Evolutionary conservation across 495 filamentous ascomycete species (phyloP).

Genomic region (Trichoderma parareesei): DNA sequence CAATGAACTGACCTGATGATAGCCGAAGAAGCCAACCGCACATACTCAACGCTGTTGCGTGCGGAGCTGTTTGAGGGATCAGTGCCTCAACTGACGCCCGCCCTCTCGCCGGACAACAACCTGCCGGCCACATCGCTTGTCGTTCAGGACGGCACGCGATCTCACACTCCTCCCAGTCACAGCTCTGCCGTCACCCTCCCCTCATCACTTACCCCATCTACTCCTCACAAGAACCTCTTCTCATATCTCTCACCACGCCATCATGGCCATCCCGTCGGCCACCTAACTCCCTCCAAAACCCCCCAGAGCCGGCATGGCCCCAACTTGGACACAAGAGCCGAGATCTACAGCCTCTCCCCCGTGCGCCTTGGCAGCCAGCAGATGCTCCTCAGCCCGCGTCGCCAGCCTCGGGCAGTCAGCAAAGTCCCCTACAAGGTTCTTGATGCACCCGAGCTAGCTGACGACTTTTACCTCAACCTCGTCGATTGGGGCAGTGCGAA

Average conservation of each 20-base stretch:
- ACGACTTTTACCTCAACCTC: slow-evolving; percentile 95
- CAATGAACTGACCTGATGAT: slow-evolving; percentile 13
- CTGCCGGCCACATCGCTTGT: slow-evolving; percentile 46
- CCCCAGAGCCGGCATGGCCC: slow-evolving; percentile 77
- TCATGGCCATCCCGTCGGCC: slow-evolving; percentile 53
- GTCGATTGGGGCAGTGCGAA: slow-evolving; percentile 98
- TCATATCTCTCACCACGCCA: slow-evolving; percentile 78
- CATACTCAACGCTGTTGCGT: slow-evolving; percentile 79
- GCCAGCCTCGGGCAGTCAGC: slow-evolving; percentile 78
- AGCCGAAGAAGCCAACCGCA: slow-evolving; percentile 93
- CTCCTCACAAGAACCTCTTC: slow-evolving; percentile 95
- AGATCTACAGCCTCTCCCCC: slow-evolving; percentile 88
- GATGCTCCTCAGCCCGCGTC: slow-evolving; percentile 81
- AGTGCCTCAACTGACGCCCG: slow-evolving; percentile 71
- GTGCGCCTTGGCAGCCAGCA: slow-evolving; percentile 84
- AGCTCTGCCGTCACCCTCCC: slow-evolving; percentile 49
- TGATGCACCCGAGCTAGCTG: slow-evolving; percentile 89
- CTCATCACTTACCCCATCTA: slow-evolving; percentile 74
- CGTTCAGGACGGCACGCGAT: slow-evolving; percentile 60
- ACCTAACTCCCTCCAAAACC: slow-evolving; percentile 80
- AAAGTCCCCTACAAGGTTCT: slow-evolving; percentile 97
- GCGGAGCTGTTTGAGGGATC: slow-evolving; percentile 85
- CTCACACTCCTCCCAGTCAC: slow-evolving; percentile 72
- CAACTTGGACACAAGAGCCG: slow-evolving; percentile 78
- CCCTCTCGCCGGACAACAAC: slow-evolving; percentile 54